A percentile compares a stretch with the other conserved stretches of the same genome.
These are phyloP conservation scores for Pseudotsuga menziesii DNA, from an alignment of 75 land plant species.

Conservation along the genomic window DNA sequence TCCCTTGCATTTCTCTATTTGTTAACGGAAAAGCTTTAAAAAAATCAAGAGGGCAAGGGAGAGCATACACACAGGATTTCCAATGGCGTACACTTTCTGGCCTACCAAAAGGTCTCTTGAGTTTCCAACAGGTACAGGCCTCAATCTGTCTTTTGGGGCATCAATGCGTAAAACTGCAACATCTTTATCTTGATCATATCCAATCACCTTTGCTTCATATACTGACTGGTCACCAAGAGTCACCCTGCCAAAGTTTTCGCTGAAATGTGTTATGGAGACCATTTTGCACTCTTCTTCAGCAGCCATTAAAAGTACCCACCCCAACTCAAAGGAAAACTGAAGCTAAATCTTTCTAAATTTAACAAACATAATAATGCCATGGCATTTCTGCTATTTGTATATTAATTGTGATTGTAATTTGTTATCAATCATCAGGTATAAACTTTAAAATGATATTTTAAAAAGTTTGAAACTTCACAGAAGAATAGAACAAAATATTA, in stretches of 20 bases:
- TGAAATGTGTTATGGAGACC: background rate
- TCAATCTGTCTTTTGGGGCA: conserved; percentile 36
- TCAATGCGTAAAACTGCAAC: conserved; percentile 49
- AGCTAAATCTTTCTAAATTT: background rate
- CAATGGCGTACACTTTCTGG: conserved; percentile 48
- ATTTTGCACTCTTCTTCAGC: background rate
- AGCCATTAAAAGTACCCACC: background rate
- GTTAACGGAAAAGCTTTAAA: background rate
- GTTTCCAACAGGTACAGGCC: conserved; percentile 44
- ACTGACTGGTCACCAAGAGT: conserved; percentile 49
- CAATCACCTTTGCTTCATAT: conserved; percentile 46
- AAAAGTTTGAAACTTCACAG: no score
- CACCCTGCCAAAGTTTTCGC: conserved; percentile 15
- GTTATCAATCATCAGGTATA: no score
- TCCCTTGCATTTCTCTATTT: no score
- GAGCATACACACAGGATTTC: conserved; percentile 39
- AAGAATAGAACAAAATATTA: no score
- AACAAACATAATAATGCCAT: background rate
- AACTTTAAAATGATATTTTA: no score
- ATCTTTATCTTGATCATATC: conserved; percentile 50
- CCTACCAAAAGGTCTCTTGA: conserved; percentile 50
- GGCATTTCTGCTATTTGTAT: background rate
- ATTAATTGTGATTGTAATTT: background rate
- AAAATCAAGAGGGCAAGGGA: background rate
- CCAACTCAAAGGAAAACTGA: background rate